Base-by-base conservation (phyloP, 225 moss, liverwort and hornwort species). In the Pseudisothecium myosuroides region DNA sequence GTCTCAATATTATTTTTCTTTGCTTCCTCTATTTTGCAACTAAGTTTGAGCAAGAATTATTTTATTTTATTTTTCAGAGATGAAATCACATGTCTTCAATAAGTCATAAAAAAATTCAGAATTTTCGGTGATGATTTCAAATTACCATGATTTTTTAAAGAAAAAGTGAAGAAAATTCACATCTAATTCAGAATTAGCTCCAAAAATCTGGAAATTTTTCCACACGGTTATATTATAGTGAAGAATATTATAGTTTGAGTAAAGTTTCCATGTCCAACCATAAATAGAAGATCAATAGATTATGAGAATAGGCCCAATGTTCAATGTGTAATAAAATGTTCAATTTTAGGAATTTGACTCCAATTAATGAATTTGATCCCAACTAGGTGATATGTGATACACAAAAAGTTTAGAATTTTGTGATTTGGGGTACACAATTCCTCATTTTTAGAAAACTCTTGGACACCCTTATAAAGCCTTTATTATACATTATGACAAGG, bases 341-440 rank as follows among this genome's bases (percentile, higher is more conserved):
- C 19, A 12, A 75, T 32, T 31, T 75, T 7, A 31, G 49, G 22
- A 5, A 76, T 52, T 76, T 52, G 50, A 12, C 2, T 1, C 20
- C 12, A 74, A 20, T 2, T 13, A 29, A 11, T 39, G 39, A 34
- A 65, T 65, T 36, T 66, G 36, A 66, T 64, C 4, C 32, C 37
- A 36, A 69, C 11, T 39, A 43, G 8, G 7, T 29, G 29, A 52
- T 52, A 5, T 8, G 4, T 22, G 21, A 3, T 0, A 5, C 2
- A 7, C 0, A 14, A 34, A 52, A 36, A 52, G 12, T 22, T 50
- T 34, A 52, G 5, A 76, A 36, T 36, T 52, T 22, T 50, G 23
- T 13, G 0, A 36, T 52, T 0, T 1, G 4, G 10, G 10, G 10
- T 0, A 15, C 0, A 14, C 2, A 15, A 55, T 55, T 77, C 6